These are phyloP conservation scores for Diacronema lutheri DNA, from an alignment of 78 protist species.

Conservation along the genomic window DNA sequence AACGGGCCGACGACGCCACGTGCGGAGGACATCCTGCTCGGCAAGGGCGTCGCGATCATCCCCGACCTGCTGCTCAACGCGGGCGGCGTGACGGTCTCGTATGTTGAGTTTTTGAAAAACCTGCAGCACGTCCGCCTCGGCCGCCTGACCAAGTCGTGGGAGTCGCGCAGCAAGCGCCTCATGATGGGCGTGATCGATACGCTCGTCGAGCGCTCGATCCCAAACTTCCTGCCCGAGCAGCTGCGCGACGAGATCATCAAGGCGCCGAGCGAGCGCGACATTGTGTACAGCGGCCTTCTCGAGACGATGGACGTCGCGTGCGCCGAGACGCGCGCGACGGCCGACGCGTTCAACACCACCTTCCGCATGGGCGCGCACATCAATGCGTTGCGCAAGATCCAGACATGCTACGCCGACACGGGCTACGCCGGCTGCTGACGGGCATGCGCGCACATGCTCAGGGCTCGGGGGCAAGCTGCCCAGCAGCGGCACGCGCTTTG, in stretches of 20 bases:
- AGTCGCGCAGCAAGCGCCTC: constrained; percentile 12
- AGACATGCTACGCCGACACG: no score
- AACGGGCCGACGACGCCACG: constrained; percentile 30
- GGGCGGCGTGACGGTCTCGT: constrained; percentile 31
- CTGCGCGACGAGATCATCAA: background rate
- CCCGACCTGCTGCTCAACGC: constrained; percentile 43
- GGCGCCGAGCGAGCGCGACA: background rate
- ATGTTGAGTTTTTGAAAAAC: constrained; percentile 48
- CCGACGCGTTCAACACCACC: no score
- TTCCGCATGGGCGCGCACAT: no score
- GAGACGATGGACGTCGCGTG: constrained; percentile 6
- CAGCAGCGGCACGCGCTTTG: no score
- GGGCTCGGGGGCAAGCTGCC: no score
- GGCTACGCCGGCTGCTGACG: no score
- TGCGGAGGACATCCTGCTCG: background rate
- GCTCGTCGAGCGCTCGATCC: background rate
- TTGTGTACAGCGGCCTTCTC: background rate
- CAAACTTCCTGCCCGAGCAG: background rate
- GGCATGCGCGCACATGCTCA: no score
- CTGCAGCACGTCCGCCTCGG: constrained; percentile 35
- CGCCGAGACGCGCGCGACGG: background rate
- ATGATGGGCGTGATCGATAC: background rate
- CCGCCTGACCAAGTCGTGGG: constrained; percentile 19
- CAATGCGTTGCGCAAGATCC: no score
- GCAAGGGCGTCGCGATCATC: background rate